These are phyloP conservation scores for Claviceps cyperi DNA, from an alignment of 2,329 filamentous ascomycete species.

Conservation along the genomic window DNA sequence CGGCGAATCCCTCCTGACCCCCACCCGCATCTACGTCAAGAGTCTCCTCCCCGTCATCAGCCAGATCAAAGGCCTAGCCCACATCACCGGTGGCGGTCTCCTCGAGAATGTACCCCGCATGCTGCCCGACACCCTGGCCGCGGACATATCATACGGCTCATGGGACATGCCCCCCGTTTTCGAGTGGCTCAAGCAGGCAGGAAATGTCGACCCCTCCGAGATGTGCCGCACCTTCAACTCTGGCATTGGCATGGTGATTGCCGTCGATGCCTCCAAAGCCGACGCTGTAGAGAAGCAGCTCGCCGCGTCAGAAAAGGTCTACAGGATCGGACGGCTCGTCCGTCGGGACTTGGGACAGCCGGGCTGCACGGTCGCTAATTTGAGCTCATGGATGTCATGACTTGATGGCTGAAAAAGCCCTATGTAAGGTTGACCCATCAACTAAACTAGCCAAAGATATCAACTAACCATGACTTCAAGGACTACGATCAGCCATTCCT, in stretches of 20 bases:
- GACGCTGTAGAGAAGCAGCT: slow-evolving; percentile 46
- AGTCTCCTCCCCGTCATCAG: slow-evolving; percentile 53
- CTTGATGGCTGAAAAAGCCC: not conserved
- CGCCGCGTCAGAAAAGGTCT: slow-evolving; percentile 57
- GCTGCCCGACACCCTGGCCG: slow-evolving; percentile 65
- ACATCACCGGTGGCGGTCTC: slow-evolving; percentile 92
- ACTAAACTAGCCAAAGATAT: too few relatives aligned
- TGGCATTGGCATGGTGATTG: slow-evolving; percentile 85
- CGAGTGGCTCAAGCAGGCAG: slow-evolving; percentile 63
- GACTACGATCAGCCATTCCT: too few relatives aligned
- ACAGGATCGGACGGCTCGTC: slow-evolving; percentile 57
- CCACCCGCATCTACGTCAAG: slow-evolving; percentile 88
- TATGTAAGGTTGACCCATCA: not conserved
- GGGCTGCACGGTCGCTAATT: slow-evolving; percentile 20
- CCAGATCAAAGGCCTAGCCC: slow-evolving; percentile 79
- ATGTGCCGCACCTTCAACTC: slow-evolving; percentile 93
- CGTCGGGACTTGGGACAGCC: slow-evolving; percentile 29
- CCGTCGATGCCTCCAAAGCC: slow-evolving; percentile 53
- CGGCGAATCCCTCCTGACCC: slow-evolving; percentile 68
- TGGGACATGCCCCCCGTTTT: slow-evolving; percentile 74
- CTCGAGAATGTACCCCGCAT: slow-evolving; percentile 90
- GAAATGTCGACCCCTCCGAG: slow-evolving; percentile 60
- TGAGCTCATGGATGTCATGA: slow-evolving; percentile 18
- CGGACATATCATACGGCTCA: slow-evolving; percentile 60
- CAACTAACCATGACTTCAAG: too few relatives aligned